phyloP scores from a whole-genome alignment of 2,329 filamentous ascomycete genomes.

The Ophiostoma piceae region DNA sequence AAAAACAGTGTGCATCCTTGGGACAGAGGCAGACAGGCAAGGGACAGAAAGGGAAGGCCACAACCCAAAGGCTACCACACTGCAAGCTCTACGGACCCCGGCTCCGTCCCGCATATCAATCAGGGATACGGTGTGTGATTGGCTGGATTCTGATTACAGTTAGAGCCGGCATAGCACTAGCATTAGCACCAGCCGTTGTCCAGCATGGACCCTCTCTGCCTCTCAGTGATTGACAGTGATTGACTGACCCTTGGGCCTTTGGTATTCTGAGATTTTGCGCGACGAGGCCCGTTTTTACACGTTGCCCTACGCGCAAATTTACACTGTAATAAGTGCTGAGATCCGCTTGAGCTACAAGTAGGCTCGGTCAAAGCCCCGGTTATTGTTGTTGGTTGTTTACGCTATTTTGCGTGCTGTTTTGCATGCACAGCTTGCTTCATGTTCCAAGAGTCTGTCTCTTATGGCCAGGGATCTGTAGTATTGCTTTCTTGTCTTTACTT shows the following conservation, averaged over 20 bases:
- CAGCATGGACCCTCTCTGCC: neutral
- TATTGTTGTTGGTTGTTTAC: neutral
- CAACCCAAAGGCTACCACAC: neutral
- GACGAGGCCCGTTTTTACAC: neutral
- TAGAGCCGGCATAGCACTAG: conserved; percentile 10
- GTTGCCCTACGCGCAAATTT: neutral
- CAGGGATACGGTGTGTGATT: conserved; percentile 28
- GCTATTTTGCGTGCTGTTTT: neutral
- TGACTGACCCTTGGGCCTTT: neutral
- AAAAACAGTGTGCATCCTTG: neutral
- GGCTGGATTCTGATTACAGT: conserved; percentile 17
- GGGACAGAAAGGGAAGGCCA: neutral
- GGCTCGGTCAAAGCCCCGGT: neutral
- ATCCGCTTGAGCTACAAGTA: neutral
- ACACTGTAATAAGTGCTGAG: neutral
- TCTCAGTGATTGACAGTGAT: neutral
- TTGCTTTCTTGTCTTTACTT: neutral
- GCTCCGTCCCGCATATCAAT: conserved; percentile 24
- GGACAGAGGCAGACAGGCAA: neutral
- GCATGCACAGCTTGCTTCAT: neutral
- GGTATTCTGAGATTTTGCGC: neutral
- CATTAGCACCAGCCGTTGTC: neutral
- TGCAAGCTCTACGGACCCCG: conserved; percentile 22
- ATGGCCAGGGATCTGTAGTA: neutral
- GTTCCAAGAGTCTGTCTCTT: neutral